phyloP scores from a whole-genome alignment of 2,329 filamentous ascomycete genomes.

The Microsporum canis region DNA sequence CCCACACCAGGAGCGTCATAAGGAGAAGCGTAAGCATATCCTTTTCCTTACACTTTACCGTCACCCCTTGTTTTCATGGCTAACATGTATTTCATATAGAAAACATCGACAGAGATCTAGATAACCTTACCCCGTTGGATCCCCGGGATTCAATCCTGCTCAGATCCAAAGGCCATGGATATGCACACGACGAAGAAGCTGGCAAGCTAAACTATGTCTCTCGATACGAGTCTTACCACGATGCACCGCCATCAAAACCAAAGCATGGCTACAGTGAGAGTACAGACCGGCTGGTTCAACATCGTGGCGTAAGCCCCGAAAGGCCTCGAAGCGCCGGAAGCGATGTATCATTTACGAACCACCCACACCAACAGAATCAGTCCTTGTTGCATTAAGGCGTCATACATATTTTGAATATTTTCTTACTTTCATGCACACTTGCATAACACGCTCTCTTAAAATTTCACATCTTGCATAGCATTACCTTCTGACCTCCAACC shows the following conservation, averaged over 20 bases:
- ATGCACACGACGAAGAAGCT: constrained; percentile 20
- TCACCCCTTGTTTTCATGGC: not conserved
- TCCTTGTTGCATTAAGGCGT: constrained; percentile 20
- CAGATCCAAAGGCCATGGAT: constrained; percentile 39
- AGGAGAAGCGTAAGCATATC: constrained; percentile 68
- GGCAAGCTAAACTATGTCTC: constrained; percentile 32
- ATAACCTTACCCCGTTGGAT: constrained; percentile 75
- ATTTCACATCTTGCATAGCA: not conserved
- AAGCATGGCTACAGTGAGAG: constrained; percentile 23
- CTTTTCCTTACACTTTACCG: not conserved
- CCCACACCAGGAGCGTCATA: constrained; percentile 76
- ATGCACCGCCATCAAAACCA: constrained; percentile 16
- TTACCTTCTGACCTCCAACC: not conserved
- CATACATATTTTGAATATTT: constrained; percentile 21
- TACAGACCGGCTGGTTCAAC: constrained; percentile 25
- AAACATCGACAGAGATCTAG: constrained; percentile 63
- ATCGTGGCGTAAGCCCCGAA: not conserved
- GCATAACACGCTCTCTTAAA: not conserved
- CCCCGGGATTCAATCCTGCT: constrained; percentile 77
- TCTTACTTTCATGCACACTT: constrained; percentile 13
- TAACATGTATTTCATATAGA: constrained; percentile 39
- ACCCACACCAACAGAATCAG: constrained; percentile 15
- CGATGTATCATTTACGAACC: constrained; percentile 18
- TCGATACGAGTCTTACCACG: constrained; percentile 33
- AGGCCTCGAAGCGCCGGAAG: not conserved